Percentiles rank a stretch among this genome's conserved stretches.
These are phyloP conservation scores for Anastatica hierochuntica DNA, from an alignment of 345 rosid species.

Conservation along the genomic window DNA sequence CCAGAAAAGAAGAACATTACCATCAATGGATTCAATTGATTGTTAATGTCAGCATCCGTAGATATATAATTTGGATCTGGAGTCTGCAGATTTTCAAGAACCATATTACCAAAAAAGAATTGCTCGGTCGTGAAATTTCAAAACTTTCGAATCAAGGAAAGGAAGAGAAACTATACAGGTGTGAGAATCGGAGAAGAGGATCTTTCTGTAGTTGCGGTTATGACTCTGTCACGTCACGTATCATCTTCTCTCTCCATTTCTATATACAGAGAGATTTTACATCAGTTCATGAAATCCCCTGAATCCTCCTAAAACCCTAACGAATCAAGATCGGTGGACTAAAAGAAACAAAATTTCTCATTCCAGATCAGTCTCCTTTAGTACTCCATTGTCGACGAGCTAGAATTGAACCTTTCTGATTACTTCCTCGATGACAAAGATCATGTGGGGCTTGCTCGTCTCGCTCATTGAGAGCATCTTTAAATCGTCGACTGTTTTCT, in stretches of 20 bases:
- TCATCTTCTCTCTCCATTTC: constrained; percentile 16
- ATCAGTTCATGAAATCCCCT: neutral
- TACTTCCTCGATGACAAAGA: constrained; percentile 3
- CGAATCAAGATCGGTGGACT: neutral
- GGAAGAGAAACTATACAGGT: neutral
- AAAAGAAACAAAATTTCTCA: neutral
- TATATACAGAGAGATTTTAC: neutral
- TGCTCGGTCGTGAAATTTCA: neutral
- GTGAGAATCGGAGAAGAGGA: neutral
- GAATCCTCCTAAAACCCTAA: neutral
- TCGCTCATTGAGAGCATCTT: neutral
- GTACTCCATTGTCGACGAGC: neutral
- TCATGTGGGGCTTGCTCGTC: neutral
- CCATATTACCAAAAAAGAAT: neutral
- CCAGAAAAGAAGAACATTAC: neutral
- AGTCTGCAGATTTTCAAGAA: neutral
- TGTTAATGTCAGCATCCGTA: neutral
- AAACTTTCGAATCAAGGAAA: neutral
- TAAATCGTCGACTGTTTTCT: neutral
- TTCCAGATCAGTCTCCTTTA: constrained; percentile 10
- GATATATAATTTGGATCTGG: neutral
- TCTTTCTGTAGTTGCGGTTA: neutral
- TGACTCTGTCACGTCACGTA: constrained; percentile 12
- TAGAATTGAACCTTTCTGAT: constrained; percentile 2
- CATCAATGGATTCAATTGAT: neutral